Evolutionary conservation across 208 protist genomes (phyloP), one percentile per base, ranked within the genome.

Genomic region (Trypanosomatidae sp.): DNA sequence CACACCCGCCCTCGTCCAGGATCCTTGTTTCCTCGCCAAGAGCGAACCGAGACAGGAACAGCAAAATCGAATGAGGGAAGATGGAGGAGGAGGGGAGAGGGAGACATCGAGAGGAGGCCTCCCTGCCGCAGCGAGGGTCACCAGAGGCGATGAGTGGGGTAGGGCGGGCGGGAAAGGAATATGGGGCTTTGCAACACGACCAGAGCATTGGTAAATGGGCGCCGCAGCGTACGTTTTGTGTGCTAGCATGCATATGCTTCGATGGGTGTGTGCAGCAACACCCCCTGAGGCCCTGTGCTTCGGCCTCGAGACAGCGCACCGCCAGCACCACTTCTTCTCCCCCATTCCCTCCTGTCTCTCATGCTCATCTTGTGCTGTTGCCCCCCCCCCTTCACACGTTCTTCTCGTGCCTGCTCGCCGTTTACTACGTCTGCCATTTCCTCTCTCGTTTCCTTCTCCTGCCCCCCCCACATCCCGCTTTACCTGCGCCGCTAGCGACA

Each of bases 41-140:
- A 25, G 4, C 17, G 17, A 33, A 60, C 36, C 49, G 64, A 69
- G 22, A 76, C 71, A 69, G 46, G 62, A 25, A 60, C 71, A 50
- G 15, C 46, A 43, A 59, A 49, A 58, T 56, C 49, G 65, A 10
- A 43, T 41, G 65, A 33, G 13, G 36, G 49, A 74, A 68, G 55
- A 9, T 46, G 25, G 41, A 58, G 53, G 52, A 46, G 10, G 22
- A 36, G 55, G n/a, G 36, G 41, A 39, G 12, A 66, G 30, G 36
- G 36, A 39, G 36, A 39, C 36, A 39, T 39, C 36, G 36, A 39
- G 36, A 39, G 0, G 3, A 39, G 36, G 3, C 36, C 36, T 39
- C 36, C 36, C 36, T 39, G 36, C 17, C 49, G 49, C 49, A 22
- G 19, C 9, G 50, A 55, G 50, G 22, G 50, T 39, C 36, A 39